These are phyloP conservation scores for Podaxis sp. DNA, from an alignment of 768 basidiomycete species.

Conservation along the genomic window DNA sequence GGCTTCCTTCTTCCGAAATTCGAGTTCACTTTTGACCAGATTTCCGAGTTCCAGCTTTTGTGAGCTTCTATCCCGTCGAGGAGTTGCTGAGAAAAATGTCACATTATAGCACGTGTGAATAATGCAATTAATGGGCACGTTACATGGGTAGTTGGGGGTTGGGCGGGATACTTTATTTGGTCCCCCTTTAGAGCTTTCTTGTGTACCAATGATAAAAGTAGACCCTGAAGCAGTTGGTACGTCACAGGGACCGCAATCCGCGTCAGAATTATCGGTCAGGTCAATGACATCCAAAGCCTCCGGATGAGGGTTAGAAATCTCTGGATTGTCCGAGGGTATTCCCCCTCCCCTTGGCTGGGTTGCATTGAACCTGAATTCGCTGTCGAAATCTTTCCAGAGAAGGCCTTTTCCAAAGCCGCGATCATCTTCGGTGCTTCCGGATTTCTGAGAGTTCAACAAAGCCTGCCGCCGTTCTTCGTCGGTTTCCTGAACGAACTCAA, in stretches of 20 bases:
- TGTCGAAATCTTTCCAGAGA: slow-evolving; percentile 44
- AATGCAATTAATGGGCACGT: too few relatives aligned
- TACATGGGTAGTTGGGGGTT: too few relatives aligned
- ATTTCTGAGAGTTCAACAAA: slow-evolving; percentile 46
- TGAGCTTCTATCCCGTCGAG: slow-evolving; percentile 4
- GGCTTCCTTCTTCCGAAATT: slow-evolving; percentile 43
- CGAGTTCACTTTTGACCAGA: slow-evolving; percentile 43
- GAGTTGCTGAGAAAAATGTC: background rate
- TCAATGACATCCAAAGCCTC: slow-evolving; percentile 9
- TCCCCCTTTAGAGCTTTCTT: slow-evolving; percentile 18
- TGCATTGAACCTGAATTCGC: slow-evolving; percentile 48
- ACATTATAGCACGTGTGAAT: too few relatives aligned
- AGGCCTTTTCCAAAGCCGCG: slow-evolving; percentile 36
- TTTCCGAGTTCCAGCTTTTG: slow-evolving; percentile 28
- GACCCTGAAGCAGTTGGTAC: slow-evolving; percentile 35
- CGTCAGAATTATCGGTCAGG: slow-evolving; percentile 21
- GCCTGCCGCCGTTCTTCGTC: slow-evolving; percentile 50
- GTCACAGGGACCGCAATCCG: slow-evolving; percentile 22
- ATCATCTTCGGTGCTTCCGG: slow-evolving; percentile 36
- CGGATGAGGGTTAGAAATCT: background rate
- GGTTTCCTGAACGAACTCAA: slow-evolving; percentile 40
- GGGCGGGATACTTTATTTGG: background rate
- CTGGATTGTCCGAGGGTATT: background rate
- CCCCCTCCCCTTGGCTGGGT: background rate
- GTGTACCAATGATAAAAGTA: slow-evolving; percentile 23